Evolutionary conservation across 1,284 basidiomycete genomes (phyloP).

Genomic region (Sparassis latifolia): DNA sequence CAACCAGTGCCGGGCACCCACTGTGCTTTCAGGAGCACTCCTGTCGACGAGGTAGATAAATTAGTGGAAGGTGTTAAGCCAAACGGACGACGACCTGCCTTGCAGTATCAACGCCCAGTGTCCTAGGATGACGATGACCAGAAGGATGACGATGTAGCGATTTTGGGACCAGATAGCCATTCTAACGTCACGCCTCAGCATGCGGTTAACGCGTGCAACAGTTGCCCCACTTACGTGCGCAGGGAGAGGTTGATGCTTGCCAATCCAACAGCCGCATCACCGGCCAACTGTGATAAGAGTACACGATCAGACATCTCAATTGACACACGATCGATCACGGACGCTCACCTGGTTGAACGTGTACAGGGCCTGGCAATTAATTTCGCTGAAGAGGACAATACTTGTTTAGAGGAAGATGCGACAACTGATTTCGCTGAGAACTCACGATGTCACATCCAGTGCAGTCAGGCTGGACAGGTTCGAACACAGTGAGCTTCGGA

Average conservation of each 20-base stretch:
- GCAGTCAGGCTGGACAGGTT: constrained; percentile 39
- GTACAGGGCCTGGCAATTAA: constrained; percentile 65
- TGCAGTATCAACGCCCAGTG: constrained; percentile 38
- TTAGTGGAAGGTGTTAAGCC: neutral
- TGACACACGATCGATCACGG: neutral
- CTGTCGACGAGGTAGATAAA: constrained; percentile 22
- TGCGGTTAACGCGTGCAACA: neutral
- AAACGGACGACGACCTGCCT: constrained; percentile 26
- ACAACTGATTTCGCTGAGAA: neutral
- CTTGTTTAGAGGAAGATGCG: neutral
- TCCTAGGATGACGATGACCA: constrained; percentile 54
- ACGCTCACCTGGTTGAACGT: constrained; percentile 53
- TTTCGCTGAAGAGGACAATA: constrained; percentile 30
- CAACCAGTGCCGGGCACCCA: constrained; percentile 47
- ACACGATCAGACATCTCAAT: neutral
- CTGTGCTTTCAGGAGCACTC: constrained; percentile 48
- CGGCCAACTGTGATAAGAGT: constrained; percentile 35
- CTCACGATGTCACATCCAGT: constrained; percentile 47
- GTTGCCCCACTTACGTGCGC: constrained; percentile 48
- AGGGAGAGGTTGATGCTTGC: constrained; percentile 77
- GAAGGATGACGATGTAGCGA: constrained; percentile 46
- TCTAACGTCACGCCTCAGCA: constrained; percentile 26
- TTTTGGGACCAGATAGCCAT: constrained; percentile 68
- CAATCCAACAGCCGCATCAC: constrained; percentile 66
- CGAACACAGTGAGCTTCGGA: constrained; percentile 1